These are phyloP conservation scores for Conoideocrella luteorostrata DNA, from an alignment of 2,329 filamentous ascomycete species.

Conservation along the genomic window DNA sequence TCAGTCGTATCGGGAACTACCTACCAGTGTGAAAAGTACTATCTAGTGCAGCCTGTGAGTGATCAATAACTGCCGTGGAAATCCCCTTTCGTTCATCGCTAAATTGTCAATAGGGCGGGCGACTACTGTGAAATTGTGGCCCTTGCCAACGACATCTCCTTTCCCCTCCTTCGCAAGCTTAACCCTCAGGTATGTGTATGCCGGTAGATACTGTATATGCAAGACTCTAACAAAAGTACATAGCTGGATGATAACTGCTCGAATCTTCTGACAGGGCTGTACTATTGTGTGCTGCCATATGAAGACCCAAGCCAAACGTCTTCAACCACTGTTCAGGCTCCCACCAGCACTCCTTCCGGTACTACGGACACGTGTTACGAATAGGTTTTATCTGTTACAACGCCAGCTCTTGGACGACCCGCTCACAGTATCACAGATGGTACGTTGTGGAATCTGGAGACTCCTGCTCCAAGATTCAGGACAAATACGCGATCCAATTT, in stretches of 20 bases:
- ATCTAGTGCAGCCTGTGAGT: slow-evolving; percentile 5
- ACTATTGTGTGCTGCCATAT: slow-evolving; percentile 4
- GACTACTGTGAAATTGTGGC: slow-evolving; percentile 6
- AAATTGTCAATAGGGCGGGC: background rate
- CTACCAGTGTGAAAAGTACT: slow-evolving; percentile 4
- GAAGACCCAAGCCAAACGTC: slow-evolving; percentile 1
- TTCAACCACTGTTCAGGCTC: background rate
- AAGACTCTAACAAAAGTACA: background rate
- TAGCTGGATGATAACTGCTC: slow-evolving; percentile 1
- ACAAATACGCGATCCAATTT: slow-evolving; percentile 3
- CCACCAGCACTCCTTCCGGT: slow-evolving; percentile 3
- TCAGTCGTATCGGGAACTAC: slow-evolving; percentile 3
- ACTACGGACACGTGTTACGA: slow-evolving; percentile 2
- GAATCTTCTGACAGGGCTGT: background rate
- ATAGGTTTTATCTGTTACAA: slow-evolving; percentile 1
- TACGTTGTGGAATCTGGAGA: slow-evolving; percentile 2
- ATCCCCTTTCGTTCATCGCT: background rate
- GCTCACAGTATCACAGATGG: slow-evolving; percentile 1
- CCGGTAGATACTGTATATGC: background rate
- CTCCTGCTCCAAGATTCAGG: slow-evolving; percentile 4
- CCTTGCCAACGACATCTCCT: slow-evolving; percentile 1
- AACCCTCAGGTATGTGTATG: slow-evolving; percentile 3
- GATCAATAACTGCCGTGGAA: background rate
- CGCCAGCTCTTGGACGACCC: background rate
- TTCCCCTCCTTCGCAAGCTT: slow-evolving; percentile 1